Conservation (phyloP, 1,284 basidiomycete genomes). For the Mycena sp. region DNA sequence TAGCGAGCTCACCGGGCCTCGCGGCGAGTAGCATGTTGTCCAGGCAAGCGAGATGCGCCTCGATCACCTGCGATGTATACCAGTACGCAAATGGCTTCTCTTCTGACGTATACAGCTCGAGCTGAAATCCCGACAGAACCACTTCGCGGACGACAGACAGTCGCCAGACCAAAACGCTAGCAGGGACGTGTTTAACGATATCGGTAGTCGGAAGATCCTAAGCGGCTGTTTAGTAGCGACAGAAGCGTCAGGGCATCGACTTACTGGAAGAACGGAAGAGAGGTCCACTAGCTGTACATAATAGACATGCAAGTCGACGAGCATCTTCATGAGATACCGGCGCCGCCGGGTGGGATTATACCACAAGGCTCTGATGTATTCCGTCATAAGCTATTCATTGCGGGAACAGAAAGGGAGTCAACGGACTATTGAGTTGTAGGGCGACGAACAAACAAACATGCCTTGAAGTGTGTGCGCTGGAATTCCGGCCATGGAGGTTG, state of each 20-base stretch:
- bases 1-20: conserved; percentile 45
- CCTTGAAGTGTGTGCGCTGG: conserved; percentile 63
- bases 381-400: conserved; percentile 58
- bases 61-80: conserved; percentile 67
- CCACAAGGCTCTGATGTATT: conserved; percentile 68
- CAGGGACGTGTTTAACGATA: conserved; percentile 53
- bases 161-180: conserved; percentile 64
- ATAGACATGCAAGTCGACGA: conserved; percentile 42
- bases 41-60: conserved; percentile 62
- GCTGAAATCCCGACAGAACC: conserved; percentile 78
- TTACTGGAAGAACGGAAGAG: conserved; percentile 10
- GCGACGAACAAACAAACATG: conserved; percentile 36
- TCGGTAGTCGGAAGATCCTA: conserved; percentile 34
- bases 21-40: conserved; percentile 55
- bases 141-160: conserved; percentile 72
- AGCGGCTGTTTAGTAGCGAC: background rate
- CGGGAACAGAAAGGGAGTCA: conserved; percentile 17
- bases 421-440: conserved; percentile 20
- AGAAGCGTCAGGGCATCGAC: background rate
- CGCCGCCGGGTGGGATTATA: conserved; percentile 74
- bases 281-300: conserved; percentile 30
- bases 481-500: conserved; percentile 27
- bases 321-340: conserved; percentile 67
- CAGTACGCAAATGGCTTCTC: conserved; percentile 81
- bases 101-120: conserved; percentile 74